Percentiles rank a stretch among this genome's conserved stretches.
These are phyloP conservation scores for Wickerhamiella lipophila DNA, from an alignment of 805 yeast species.

Conservation along the genomic window DNA sequence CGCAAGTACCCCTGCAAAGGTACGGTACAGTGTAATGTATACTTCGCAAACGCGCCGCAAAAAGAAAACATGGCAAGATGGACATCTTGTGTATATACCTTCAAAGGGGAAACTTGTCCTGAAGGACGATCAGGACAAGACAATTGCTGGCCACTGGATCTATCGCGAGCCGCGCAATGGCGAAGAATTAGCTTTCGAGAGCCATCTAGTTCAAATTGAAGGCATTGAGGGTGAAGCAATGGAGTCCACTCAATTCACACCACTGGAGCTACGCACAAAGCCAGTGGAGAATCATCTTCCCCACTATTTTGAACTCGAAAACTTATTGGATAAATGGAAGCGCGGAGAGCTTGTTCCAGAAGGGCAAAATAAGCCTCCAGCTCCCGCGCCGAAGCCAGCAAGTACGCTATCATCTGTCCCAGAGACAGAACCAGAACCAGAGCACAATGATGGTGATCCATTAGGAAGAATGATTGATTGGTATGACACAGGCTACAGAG, in stretches of 20 bases:
- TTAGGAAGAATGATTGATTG: neutral
- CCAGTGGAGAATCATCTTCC: neutral
- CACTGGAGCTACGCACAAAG: neutral
- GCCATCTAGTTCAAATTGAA: constrained; percentile 10
- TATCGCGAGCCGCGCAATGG: constrained; percentile 6
- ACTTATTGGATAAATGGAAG: neutral
- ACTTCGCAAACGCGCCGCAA: constrained; percentile 7
- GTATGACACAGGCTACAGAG: neutral
- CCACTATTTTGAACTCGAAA: neutral
- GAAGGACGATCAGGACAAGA: constrained; percentile 7
- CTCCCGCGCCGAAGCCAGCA: neutral
- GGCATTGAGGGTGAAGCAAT: neutral
- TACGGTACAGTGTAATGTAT: constrained; percentile 4
- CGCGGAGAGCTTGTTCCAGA: neutral
- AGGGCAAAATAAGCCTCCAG: neutral
- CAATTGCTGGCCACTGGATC: constrained; percentile 7
- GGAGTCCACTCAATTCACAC: neutral
- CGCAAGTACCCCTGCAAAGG: neutral
- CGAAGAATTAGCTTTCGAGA: constrained; percentile 10
- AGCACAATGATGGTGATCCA: neutral
- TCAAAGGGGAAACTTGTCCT: constrained; percentile 1
- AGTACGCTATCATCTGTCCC: neutral
- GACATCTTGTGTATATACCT: constrained; percentile 7
- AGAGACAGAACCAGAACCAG: neutral
- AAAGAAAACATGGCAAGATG: constrained; percentile 13